These are phyloP conservation scores for Leishmania arabica DNA, from an alignment of 208 protist species.

Conservation along the genomic window DNA sequence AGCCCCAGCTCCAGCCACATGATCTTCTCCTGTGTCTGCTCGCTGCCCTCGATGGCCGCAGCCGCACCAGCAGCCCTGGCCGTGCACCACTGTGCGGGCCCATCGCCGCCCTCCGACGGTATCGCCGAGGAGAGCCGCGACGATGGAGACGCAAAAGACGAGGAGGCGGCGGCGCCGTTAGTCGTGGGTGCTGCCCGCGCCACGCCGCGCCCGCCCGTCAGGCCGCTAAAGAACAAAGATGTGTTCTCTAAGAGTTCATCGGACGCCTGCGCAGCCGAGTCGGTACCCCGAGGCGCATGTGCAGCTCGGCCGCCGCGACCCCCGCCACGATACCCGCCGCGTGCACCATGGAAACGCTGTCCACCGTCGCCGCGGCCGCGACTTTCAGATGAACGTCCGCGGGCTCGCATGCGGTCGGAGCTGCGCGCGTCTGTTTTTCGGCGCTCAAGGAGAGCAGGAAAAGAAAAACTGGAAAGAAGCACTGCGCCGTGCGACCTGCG, in stretches of 20 bases:
- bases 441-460: neutral
- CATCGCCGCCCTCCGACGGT: conserved; percentile 14
- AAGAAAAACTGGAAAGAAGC: neutral
- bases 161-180: neutral
- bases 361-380: conserved; percentile 8
- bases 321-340: neutral
- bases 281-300: neutral
- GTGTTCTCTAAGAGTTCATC: conserved; percentile 51
- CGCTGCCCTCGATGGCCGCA: conserved; percentile 36
- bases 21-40: conserved; percentile 84
- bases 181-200: neutral
- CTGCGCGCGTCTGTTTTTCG: conserved; percentile 14
- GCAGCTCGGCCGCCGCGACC: neutral
- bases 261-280: neutral
- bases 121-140: conserved; percentile 10
- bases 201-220: conserved; percentile 40
- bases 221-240: conserved; percentile 58
- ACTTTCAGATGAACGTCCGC: conserved; percentile 18
- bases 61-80: conserved; percentile 10
- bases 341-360: neutral
- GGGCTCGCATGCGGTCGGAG: conserved; percentile 26
- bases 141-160: neutral
- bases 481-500: neutral
- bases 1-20: conserved; percentile 91
- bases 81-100: neutral